Evolutionary conservation across 495 filamentous ascomycete species (phyloP).

Genomic region (Sabuloglossum arenarium): DNA sequence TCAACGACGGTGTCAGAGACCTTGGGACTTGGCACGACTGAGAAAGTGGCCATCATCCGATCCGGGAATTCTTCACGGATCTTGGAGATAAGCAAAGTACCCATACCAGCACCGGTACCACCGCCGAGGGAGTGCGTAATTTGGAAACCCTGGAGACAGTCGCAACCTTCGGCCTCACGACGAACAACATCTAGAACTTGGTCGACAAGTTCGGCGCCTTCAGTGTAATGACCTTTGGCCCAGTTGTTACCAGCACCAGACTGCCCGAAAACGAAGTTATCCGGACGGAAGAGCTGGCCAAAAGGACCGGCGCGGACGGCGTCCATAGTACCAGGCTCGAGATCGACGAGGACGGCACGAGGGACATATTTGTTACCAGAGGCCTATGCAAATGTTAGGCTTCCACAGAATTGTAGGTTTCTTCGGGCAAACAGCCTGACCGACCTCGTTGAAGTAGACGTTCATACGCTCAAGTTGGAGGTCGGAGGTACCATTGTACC

Average conservation of each 20-base stretch:
- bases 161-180: conserved; percentile 95
- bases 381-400: conserved; percentile 33
- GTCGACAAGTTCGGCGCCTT: conserved; percentile 98
- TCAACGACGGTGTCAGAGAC: conserved; percentile 99
- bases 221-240: conserved; percentile 99
- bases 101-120: conserved; percentile 99
- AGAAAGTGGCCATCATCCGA: conserved; percentile 99
- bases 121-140: conserved; percentile 99
- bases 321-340: conserved; percentile 98
- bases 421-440: conserved; percentile 9
- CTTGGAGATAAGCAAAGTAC: conserved; percentile 98
- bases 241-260: conserved; percentile 99
- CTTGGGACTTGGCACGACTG: conserved; percentile 98
- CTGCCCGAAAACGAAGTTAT: conserved; percentile 99
- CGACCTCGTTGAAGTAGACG: conserved; percentile 99
- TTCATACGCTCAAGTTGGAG: conserved; percentile 99
- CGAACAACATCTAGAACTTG: conserved; percentile 96
- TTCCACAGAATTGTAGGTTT: background rate
- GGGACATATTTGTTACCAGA: conserved; percentile 97
- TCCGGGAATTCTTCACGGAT: conserved; percentile 99
- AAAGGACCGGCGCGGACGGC: conserved; percentile 98
- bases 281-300: conserved; percentile 97
- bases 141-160: conserved; percentile 99
- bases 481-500: conserved; percentile 93
- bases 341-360: conserved; percentile 96